These are phyloP conservation scores for Amphirosellinia nigrospora DNA, from an alignment of 495 filamentous ascomycete species.

Conservation along the genomic window DNA sequence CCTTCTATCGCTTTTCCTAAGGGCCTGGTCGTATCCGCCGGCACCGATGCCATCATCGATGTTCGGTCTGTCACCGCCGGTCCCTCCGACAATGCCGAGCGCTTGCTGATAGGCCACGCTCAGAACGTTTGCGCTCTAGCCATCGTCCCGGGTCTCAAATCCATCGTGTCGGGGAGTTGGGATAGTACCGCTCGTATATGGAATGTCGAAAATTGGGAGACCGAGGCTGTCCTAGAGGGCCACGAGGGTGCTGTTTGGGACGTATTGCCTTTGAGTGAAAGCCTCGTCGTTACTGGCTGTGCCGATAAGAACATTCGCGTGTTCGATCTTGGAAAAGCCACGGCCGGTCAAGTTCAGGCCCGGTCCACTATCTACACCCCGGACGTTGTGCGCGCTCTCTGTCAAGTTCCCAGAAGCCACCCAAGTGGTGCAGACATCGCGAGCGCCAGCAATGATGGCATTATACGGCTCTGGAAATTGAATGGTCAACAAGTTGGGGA, in stretches of 20 bases:
- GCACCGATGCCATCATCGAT: conserved; percentile 91
- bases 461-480: conserved; percentile 84
- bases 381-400: conserved; percentile 86
- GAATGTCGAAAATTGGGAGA: conserved; percentile 77
- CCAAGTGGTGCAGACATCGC: conserved; percentile 85
- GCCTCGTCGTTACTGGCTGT: conserved; percentile 86
- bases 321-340: conserved; percentile 70
- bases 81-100: conserved; percentile 77
- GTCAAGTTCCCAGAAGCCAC: conserved; percentile 76
- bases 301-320: conserved; percentile 89
- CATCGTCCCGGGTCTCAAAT: conserved; percentile 68
- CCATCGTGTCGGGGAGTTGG: conserved; percentile 94
- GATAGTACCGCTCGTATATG: conserved; percentile 84
- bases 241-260: conserved; percentile 86
- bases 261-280: conserved; percentile 80
- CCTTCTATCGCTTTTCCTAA: conserved; percentile 74
- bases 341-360: conserved; percentile 77
- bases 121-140: conserved; percentile 89
- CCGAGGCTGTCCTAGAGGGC: conserved; percentile 70
- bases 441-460: conserved; percentile 85
- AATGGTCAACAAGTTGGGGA: conserved; percentile 73
- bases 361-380: conserved; percentile 75
- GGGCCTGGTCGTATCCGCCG: conserved; percentile 84
- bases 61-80: conserved; percentile 69
- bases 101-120: conserved; percentile 82